phyloP scores from a whole-genome alignment of 2,329 filamentous ascomycete genomes.

The Pyrenophora tritici-repentis region DNA sequence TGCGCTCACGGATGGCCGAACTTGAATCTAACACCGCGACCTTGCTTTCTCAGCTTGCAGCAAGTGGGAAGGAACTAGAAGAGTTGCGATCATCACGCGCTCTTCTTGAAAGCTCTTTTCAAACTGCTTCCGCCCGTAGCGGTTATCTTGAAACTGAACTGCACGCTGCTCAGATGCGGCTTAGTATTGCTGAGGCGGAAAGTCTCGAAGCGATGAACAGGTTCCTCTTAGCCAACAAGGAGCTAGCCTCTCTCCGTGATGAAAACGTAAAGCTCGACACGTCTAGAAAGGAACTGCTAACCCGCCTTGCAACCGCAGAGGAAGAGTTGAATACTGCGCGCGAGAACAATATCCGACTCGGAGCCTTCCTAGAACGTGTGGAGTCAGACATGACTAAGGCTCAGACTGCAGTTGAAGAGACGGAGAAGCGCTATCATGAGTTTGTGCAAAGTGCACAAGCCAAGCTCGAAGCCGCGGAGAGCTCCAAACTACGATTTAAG shows the following conservation, averaged over 20 bases:
- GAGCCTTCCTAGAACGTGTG: constrained; percentile 39
- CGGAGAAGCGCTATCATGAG: constrained; percentile 32
- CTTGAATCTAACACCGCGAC: constrained; percentile 25
- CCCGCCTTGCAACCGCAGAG: constrained; percentile 38
- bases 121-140: constrained; percentile 5
- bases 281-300: constrained; percentile 36
- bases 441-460: constrained; percentile 38
- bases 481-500: constrained; percentile 39
- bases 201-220: constrained; percentile 21
- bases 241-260: constrained; percentile 32
- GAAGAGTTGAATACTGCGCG: constrained; percentile 36
- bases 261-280: constrained; percentile 33
- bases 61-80: constrained; percentile 20
- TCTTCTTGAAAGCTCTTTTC: not conserved
- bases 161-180: constrained; percentile 25
- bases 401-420: constrained; percentile 39
- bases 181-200: constrained; percentile 32
- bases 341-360: constrained; percentile 38
- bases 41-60: constrained; percentile 24
- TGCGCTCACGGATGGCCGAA: constrained; percentile 19
- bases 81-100: constrained; percentile 1
- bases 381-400: constrained; percentile 38
- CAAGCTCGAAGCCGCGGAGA: constrained; percentile 34
- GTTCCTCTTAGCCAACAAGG: constrained; percentile 32
- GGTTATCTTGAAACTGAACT: constrained; percentile 26